These are phyloP conservation scores for Fusarium nanum DNA, from an alignment of 2,329 filamentous ascomycete genomes.

Conservation along the genomic window DNA sequence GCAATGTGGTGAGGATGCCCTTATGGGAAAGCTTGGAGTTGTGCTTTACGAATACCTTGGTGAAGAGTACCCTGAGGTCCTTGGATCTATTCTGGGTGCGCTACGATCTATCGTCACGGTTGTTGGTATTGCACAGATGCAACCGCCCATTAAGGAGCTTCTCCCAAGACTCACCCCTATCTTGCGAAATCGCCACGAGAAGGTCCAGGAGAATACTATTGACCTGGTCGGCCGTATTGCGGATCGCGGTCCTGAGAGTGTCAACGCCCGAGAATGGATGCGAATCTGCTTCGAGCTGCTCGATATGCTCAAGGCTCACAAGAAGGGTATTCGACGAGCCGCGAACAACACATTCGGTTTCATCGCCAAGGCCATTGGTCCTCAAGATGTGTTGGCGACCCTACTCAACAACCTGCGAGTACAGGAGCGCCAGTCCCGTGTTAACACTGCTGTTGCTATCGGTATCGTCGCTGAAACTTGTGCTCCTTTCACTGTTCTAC, in stretches of 20 bases:
- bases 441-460: constrained; percentile 98
- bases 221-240: constrained; percentile 98
- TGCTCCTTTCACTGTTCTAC: constrained; percentile 97
- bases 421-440: constrained; percentile 96
- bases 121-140: constrained; percentile 97
- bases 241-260: constrained; percentile 93
- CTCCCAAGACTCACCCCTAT: constrained; percentile 97
- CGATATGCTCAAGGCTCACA: constrained; percentile 99
- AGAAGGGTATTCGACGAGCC: constrained; percentile 97
- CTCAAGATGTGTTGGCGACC: constrained; percentile 95
- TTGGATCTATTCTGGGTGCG: constrained; percentile 95
- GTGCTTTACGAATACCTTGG: constrained; percentile 98
- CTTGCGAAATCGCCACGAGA: constrained; percentile 96
- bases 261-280: constrained; percentile 99
- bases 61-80: constrained; percentile 97
- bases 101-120: constrained; percentile 97
- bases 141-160: constrained; percentile 95
- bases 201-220: constrained; percentile 99
- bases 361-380: constrained; percentile 98
- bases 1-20: constrained; percentile 93
- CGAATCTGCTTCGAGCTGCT: constrained; percentile 98
- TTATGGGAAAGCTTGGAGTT: constrained; percentile 94
- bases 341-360: constrained; percentile 99
- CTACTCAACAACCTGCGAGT: constrained; percentile 96
- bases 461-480: constrained; percentile 99